Base-by-base conservation (phyloP, 345 rosid genomes). In the Laguncularia racemosa region DNA sequence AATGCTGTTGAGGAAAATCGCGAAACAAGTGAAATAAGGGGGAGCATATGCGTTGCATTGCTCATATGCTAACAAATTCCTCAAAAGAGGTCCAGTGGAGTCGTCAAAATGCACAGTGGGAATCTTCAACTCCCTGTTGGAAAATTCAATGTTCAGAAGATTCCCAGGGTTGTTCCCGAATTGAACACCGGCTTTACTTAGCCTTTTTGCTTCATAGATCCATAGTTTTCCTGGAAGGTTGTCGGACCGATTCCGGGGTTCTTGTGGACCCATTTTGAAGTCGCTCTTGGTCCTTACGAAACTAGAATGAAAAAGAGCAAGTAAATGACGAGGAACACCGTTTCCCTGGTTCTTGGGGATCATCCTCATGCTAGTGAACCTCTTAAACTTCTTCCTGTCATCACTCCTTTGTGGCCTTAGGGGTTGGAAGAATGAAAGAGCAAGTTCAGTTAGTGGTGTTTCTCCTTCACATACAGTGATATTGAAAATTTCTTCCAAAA, bases 241-340 rank as follows among this genome's bases (percentile, higher is more conserved):
- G 7, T 59, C 23, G 23, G 48, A 21, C 14, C 62, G 28, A 46
- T 48, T 48, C 16, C 62, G 16, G 0, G 50, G 54, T 8, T 40
- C 46, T 15, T 53, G 26, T 33, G 9, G 1, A 6, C 40, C 40
- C 1, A 6, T 33, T 33, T 33, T 33, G 40, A 33, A 33, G 40
- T 33, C 40, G 46, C 18, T 17, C 33, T 48, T 20, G 9, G 16
- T 28, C 11, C 51, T 33, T 13, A 59, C 53, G 46, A 59, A 59
- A 38, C 62, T 59, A 4, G 62, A 59, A 46, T 59, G 62, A 49
- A 59, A 59, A 1, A 59, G 62, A 38, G 55, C 16, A n/a, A 59
- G 62, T 28, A 59, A 53, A 20, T 59, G 62, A 13, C 20, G 60
- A 59, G 18, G 53, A 21, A 26, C 53, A 49, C 6, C 1, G 21